Base-by-base conservation (phyloP, 805 yeast genomes). In the Candida boleticola region DNA sequence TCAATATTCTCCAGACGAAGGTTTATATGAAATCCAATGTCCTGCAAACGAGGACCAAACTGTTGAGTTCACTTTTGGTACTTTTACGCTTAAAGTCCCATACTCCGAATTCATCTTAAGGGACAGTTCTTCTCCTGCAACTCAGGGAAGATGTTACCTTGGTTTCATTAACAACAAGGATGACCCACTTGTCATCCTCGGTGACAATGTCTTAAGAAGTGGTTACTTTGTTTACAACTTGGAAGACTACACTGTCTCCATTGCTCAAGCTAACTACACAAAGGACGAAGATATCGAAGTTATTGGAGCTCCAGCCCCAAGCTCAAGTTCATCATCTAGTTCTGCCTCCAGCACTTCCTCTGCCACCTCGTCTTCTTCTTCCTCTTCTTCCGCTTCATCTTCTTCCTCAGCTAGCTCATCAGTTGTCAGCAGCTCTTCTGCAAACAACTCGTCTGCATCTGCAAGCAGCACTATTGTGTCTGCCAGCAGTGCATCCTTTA, bases 171-270 rank as follows among this genome's bases (percentile, higher is more conserved):
- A 11, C 13, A 23, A 33, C 10, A 5, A 18, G 10, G 16, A 19
- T n/a, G 26, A 31, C 10, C 26, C 9, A 3, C 20, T 11, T 25
- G 14, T 64, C 14, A 69, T 82, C 41, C 64, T 85, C 29, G 93
- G 93, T 10, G 89, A 83, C 55, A 73, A 76, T 36, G 76, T 85
- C 54, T 61, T 85, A 48, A 69, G 86, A 40, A 72, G 76, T 42
- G 82, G 82, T 2, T 84, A 82, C 57, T 71, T 80, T 22, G 86
- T 82, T 13, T 82, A 75, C 58, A 83, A 85, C 58, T 61, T 82
- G 39, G 86, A 80, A 23, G 74, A 74, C 53, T 68, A 7, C 67
- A 55, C 37, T n/a, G n/a, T n/a, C n/a, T n/a, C n/a, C n/a, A n/a
- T n/a, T n/a, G n/a, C n/a, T n/a, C n/a, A n/a, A n/a, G 62, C 46